These are phyloP conservation scores for Xylaria palmicola DNA, from an alignment of 495 filamentous ascomycete species.

Conservation along the genomic window DNA sequence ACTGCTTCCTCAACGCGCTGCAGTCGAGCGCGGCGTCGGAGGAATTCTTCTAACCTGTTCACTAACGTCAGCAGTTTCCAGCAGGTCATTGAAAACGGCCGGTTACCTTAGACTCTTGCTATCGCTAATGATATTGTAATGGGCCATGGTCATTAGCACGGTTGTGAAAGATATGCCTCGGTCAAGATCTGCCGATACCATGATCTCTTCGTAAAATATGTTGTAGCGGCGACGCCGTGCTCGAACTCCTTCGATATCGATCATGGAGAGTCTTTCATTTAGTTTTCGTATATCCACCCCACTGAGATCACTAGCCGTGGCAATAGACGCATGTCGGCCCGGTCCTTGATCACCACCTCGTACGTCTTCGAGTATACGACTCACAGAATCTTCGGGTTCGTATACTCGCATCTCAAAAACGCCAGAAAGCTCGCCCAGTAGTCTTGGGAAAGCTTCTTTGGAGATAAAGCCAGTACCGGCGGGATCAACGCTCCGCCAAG, in stretches of 20 bases:
- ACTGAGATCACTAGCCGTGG: slow-evolving; percentile 45
- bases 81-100: not conserved
- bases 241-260: slow-evolving; percentile 74
- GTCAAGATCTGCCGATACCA: slow-evolving; percentile 86
- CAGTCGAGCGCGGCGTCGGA: slow-evolving; percentile 83
- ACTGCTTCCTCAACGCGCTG: slow-evolving; percentile 97
- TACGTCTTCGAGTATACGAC: slow-evolving; percentile 78
- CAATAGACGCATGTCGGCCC: slow-evolving; percentile 55
- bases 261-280: slow-evolving; percentile 67
- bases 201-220: slow-evolving; percentile 91
- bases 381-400: slow-evolving; percentile 81
- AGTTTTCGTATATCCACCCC: slow-evolving; percentile 79
- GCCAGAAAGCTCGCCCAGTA: slow-evolving; percentile 88
- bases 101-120: slow-evolving; percentile 83
- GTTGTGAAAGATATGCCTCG: slow-evolving; percentile 89
- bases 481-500: slow-evolving; percentile 94
- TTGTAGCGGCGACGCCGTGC: slow-evolving; percentile 76
- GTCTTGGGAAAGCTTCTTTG: slow-evolving; percentile 86
- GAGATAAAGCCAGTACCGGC: slow-evolving; percentile 86
- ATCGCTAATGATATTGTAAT: slow-evolving; percentile 98
- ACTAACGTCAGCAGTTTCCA: slow-evolving; percentile 12
- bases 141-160: slow-evolving; percentile 94
- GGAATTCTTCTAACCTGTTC: slow-evolving; percentile 81
- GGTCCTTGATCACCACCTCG: slow-evolving; percentile 51
- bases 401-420: slow-evolving; percentile 98